phyloP scores from a whole-genome alignment of 371 early-diverging fungal species.

The Coemansia linderi region DNA sequence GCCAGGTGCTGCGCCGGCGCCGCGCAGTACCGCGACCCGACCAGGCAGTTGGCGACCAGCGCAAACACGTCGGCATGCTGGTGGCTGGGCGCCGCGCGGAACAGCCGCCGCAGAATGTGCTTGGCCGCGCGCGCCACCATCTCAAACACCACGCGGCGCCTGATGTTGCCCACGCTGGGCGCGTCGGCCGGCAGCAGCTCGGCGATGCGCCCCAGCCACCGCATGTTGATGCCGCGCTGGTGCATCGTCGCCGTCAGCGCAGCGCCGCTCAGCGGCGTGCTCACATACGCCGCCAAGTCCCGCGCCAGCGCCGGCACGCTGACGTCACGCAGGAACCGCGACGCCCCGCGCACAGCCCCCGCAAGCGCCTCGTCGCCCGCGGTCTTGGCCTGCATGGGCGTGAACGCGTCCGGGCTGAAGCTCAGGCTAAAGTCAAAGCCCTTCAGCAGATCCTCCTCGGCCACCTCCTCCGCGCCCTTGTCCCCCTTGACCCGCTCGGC shows the following conservation, averaged over 20 bases:
- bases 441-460: conserved; percentile 31
- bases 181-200: conserved; percentile 63
- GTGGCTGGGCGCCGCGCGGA: conserved; percentile 62
- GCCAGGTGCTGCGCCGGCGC: conserved; percentile 56
- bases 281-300: conserved; percentile 73
- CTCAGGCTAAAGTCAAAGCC: conserved; percentile 66
- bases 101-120: conserved; percentile 72
- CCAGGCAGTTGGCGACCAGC: conserved; percentile 81
- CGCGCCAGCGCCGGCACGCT: conserved; percentile 73
- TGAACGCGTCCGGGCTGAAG: conserved; percentile 83
- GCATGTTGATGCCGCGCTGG: conserved; percentile 94
- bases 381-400: conserved; percentile 30
- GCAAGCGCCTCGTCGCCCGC: conserved; percentile 19
- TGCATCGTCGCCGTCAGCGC: conserved; percentile 85
- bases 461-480: conserved; percentile 21
- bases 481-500: conserved; percentile 54
- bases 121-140: conserved; percentile 87
- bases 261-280: conserved; percentile 80
- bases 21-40: conserved; percentile 63
- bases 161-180: conserved; percentile 40
- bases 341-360: conserved; percentile 69
- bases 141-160: conserved; percentile 64
- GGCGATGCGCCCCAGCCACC: conserved; percentile 84
- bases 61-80: conserved; percentile 69
- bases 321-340: conserved; percentile 71